These are phyloP conservation scores for Straminergon stramineum DNA, from an alignment of 225 moss, liverwort and hornwort genomes.

Conservation along the genomic window DNA sequence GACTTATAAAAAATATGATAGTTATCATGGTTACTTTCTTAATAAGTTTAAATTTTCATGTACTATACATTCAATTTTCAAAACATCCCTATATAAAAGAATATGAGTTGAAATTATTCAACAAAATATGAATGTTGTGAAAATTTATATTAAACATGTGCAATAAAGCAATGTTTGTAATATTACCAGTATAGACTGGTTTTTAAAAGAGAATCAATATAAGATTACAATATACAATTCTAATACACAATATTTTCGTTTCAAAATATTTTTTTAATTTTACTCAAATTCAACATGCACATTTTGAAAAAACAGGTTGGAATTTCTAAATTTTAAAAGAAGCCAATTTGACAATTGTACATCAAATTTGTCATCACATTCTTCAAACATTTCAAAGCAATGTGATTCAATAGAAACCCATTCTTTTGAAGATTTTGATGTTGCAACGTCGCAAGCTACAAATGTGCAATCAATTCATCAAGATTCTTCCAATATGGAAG, in stretches of 20 bases:
- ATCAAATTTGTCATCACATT: neutral
- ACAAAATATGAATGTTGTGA: rapidly evolving
- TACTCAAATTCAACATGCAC: neutral
- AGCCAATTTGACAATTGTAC: neutral
- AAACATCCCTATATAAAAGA: neutral
- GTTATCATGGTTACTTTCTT: neutral
- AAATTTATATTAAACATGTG: neutral
- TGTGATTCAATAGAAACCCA: neutral
- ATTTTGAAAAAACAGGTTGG: neutral
- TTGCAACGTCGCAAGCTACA: neutral
- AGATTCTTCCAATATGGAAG: neutral
- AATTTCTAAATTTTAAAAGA: neutral
- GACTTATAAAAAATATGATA: neutral
- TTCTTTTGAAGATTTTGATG: neutral
- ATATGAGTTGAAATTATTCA: neutral
- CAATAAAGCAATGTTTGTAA: neutral
- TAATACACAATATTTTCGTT: neutral
- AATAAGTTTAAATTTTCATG: neutral
- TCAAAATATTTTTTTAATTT: neutral
- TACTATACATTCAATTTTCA: no score
- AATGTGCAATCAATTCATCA: neutral
- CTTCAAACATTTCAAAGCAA: neutral
- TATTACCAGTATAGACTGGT: no score
- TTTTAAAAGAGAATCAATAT: neutral
- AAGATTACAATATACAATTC: neutral